Percentiles rank a stretch among this genome's conserved stretches.
These are phyloP conservation scores for Teratosphaeria gauchensis DNA, from an alignment of 2,329 filamentous ascomycete genomes.

Conservation along the genomic window DNA sequence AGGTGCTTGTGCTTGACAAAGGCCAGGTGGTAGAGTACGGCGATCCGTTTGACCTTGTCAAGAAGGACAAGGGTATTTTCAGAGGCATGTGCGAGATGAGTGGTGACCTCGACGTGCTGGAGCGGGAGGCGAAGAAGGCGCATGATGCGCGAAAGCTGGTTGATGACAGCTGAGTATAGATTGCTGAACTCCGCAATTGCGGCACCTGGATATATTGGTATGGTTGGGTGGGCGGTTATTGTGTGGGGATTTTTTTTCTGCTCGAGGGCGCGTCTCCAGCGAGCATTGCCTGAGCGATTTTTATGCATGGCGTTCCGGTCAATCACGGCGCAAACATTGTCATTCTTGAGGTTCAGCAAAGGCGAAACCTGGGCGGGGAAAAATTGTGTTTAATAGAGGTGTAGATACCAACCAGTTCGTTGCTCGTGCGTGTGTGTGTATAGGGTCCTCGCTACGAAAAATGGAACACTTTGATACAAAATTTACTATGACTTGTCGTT, in stretches of 20 bases:
- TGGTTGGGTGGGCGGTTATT: background rate
- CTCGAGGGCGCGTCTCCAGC: background rate
- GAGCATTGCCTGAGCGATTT: conserved; percentile 1
- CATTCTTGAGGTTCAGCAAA: background rate
- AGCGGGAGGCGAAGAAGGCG: conserved; percentile 46
- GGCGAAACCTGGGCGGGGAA: background rate
- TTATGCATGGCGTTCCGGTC: conserved; percentile 2
- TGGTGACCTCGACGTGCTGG: conserved; percentile 50
- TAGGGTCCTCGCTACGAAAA: background rate
- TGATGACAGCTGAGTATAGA: conserved; percentile 17
- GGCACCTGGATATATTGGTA: background rate
- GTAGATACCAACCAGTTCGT: background rate
- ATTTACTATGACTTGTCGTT: background rate
- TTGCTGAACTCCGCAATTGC: background rate
- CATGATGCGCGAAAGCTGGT: conserved; percentile 34
- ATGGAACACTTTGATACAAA: background rate
- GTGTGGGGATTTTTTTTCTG: background rate
- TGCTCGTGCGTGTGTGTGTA: background rate
- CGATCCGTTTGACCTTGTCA: conserved; percentile 76
- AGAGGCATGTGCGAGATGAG: conserved; percentile 60
- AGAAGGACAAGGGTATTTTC: conserved; percentile 58
- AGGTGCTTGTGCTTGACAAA: conserved; percentile 87
- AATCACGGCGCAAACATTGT: background rate
- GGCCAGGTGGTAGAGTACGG: conserved; percentile 80
- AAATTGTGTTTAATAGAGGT: background rate